Base-by-base conservation (phyloP, 1,139 yeast species). In the Pichia norvegensis region DNA sequence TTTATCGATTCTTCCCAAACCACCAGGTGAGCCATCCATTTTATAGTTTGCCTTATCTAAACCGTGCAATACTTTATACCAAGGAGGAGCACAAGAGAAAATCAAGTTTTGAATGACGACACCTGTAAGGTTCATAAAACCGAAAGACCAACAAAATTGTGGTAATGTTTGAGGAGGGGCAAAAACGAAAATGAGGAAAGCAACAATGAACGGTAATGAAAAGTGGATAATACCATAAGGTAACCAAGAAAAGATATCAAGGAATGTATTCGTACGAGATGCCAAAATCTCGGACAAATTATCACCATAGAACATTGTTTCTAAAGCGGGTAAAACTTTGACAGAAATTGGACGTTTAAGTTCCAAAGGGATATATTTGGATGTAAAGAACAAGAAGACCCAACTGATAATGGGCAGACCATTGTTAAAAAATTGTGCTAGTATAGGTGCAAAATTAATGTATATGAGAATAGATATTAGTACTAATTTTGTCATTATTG, bases 31-130 rank as follows among this genome's bases (percentile, higher is more conserved):
- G 19, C 98, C 99, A 41, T 74, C 74, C 95, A 92, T 90, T 46
- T 83, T 70, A 65, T 94, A 92, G 65, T 87, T 79, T 7, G 98
- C 98, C 21, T 96, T 95, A 52, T 80, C 79, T 52, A 90, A 73
- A 1, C 96, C 97, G 62, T 92, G 81, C 44, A 81, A 66, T 53
- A 78, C 79, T 63, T 88, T 88, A 64, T 94, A 92, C 99, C 99
- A 92, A 33, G 99, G 99, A 31, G 99, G 95, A 50, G 98, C 97
- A 43, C 95, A 87, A 4, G 98, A 97, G 64, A 87, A 88, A 27
- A 79, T 55, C 17, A 59, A 37, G 53, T 87, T 74, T 67, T 92
- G 98, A 49, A 78, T 76, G 41, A 80, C 61, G 22, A 92, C 97
- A 39, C 97, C 98, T 42, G 78, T 62, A 55, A 88, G 69, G 66